These are phyloP conservation scores for Fusarium stilboides DNA, from an alignment of 2,329 filamentous ascomycete species.

Conservation along the genomic window DNA sequence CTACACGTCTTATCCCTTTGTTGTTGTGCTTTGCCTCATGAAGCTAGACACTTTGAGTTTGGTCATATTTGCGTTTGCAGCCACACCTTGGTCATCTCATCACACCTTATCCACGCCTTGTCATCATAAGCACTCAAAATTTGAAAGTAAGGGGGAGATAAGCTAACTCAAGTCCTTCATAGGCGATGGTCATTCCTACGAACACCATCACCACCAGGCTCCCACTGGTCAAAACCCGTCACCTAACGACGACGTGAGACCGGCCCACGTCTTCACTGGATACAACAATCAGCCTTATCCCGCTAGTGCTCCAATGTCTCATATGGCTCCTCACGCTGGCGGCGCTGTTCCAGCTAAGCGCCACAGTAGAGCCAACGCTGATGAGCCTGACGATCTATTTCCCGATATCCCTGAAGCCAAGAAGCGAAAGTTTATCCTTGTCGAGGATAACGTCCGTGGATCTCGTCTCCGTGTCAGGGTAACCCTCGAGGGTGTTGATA, in stretches of 20 bases:
- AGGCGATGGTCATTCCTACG: constrained; percentile 75
- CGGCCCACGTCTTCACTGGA: constrained; percentile 80
- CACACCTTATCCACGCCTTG: constrained; percentile 1
- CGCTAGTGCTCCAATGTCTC: constrained; percentile 73
- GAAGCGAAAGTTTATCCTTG: constrained; percentile 95
- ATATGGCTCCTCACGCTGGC: constrained; percentile 63
- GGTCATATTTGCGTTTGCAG: constrained; percentile 34
- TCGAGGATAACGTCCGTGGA: constrained; percentile 88
- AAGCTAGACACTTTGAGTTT: constrained; percentile 32
- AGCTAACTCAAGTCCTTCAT: constrained; percentile 54
- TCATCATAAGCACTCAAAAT: constrained; percentile 32
- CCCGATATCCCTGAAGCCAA: constrained; percentile 91
- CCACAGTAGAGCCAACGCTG: constrained; percentile 63
- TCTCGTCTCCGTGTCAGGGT: constrained; percentile 90
- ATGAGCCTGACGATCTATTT: constrained; percentile 81
- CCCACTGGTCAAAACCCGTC: constrained; percentile 67
- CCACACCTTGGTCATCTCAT: constrained; percentile 18
- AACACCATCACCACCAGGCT: constrained; percentile 77
- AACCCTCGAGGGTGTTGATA: constrained; percentile 92
- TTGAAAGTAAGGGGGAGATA: constrained; percentile 30
- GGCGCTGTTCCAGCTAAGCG: constrained; percentile 56
- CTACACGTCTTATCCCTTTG: constrained; percentile 31
- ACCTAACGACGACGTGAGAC: constrained; percentile 75
- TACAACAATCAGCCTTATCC: constrained; percentile 76
- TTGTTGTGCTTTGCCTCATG: constrained; percentile 40